Evolutionary conservation across 139 green algal species (phyloP).

Genomic region (Picochlorum sp.): DNA sequence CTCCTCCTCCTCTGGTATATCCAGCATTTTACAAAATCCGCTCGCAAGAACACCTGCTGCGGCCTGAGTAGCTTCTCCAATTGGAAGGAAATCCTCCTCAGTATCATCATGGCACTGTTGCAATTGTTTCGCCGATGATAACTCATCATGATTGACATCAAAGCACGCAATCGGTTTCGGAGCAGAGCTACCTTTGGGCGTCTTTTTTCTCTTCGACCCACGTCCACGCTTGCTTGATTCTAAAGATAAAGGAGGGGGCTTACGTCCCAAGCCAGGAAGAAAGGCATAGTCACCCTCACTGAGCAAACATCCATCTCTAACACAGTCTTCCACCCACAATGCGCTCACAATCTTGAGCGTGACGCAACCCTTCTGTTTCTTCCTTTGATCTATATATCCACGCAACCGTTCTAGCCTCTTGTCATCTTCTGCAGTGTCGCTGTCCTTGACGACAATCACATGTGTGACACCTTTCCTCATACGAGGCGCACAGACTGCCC

Average conservation of each 20-base stretch:
- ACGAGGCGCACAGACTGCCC: slow-evolving; percentile 7
- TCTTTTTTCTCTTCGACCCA: no score
- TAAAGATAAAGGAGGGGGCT: no score
- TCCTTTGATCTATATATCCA: slow-evolving; percentile 13
- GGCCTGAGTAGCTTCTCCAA: slow-evolving; percentile 14
- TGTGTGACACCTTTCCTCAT: slow-evolving; percentile 26
- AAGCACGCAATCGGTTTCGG: no score
- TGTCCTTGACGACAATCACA: slow-evolving; percentile 21
- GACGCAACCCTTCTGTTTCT: slow-evolving; percentile 11
- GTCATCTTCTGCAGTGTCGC: slow-evolving; percentile 15
- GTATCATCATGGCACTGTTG: slow-evolving; percentile 2
- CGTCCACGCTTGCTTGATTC: no score
- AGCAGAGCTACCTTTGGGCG: no score
- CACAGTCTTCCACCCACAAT: slow-evolving; percentile 32
- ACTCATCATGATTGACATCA: no score
- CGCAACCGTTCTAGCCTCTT: slow-evolving; percentile 10
- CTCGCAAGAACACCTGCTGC: slow-evolving; percentile 10
- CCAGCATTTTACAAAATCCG: not conserved
- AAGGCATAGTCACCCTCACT: slow-evolving; percentile 16
- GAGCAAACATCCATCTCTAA: slow-evolving; percentile 5
- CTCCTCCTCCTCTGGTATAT: slow-evolving; percentile 20
- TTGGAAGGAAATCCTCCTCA: not conserved
- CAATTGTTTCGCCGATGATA: slow-evolving; percentile 1
- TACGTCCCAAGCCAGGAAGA: no score
- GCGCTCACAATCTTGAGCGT: slow-evolving; percentile 22